These are phyloP conservation scores for Candida loeiensis DNA, from an alignment of 805 yeast genomes.

Conservation along the genomic window DNA sequence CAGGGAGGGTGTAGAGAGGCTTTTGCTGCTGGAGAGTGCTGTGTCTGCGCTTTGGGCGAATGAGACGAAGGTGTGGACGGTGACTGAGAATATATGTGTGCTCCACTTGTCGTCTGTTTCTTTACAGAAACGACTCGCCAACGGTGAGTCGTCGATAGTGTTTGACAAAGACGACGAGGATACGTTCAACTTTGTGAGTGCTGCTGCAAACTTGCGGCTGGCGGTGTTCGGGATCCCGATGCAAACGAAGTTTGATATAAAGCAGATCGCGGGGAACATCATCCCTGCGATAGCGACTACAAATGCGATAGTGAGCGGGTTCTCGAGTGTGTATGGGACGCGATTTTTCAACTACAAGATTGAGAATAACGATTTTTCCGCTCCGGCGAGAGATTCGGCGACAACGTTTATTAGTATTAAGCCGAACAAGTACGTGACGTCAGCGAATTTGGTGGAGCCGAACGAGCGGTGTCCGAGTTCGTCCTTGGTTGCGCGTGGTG, in stretches of 20 bases:
- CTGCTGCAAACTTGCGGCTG: constrained; percentile 80
- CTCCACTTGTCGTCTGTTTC: constrained; percentile 47
- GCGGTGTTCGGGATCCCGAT: constrained; percentile 62
- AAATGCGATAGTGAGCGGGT: constrained; percentile 91
- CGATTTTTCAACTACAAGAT: constrained; percentile 36
- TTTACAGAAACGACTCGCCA: constrained; percentile 47
- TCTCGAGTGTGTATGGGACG: constrained; percentile 72
- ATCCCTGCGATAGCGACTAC: constrained; percentile 99
- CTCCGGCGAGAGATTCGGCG: constrained; percentile 18
- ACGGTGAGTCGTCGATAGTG: constrained; percentile 41
- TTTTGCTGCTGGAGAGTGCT: constrained; percentile 8
- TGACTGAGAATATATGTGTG: constrained; percentile 59
- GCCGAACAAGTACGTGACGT: constrained; percentile 60
- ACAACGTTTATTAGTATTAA: constrained; percentile 42
- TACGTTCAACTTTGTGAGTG: constrained; percentile 80
- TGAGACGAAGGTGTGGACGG: constrained; percentile 53
- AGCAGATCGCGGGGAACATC: constrained; percentile 95
- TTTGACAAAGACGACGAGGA: constrained; percentile 97
- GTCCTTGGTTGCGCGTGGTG: constrained; percentile 50
- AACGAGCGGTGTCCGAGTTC: constrained; percentile 71
- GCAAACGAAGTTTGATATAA: constrained; percentile 79
- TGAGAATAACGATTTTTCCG: constrained; percentile 25
- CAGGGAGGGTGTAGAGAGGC: constrained; percentile 6
- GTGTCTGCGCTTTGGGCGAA: constrained; percentile 5
- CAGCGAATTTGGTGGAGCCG: constrained; percentile 60